Conservation (phyloP, 352 stramenopile genomes). For the Globisporangium apiculatum region DNA sequence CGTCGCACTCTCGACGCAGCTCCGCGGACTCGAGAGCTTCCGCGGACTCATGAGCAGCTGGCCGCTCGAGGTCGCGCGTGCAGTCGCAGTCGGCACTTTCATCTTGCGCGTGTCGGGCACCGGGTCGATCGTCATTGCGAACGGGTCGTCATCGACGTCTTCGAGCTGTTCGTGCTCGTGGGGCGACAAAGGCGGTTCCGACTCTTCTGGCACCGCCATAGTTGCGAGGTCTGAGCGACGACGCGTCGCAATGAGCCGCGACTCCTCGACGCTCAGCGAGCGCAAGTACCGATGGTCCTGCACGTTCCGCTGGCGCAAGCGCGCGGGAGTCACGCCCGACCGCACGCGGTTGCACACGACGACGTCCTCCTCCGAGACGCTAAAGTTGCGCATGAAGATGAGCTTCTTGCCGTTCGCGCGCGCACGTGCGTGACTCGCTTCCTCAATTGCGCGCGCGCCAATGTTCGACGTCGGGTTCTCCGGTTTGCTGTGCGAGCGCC, state of each 20-base stretch:
- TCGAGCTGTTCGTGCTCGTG: conserved; percentile 9
- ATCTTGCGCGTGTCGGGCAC: conserved; percentile 5
- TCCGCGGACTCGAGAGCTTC: conserved; percentile 10
- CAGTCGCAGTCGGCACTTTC: neutral
- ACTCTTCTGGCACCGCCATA: neutral
- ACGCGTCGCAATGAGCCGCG: conserved; percentile 31
- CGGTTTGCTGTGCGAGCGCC: conserved; percentile 43
- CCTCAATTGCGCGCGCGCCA: conserved; percentile 34
- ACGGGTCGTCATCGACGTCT: conserved; percentile 7
- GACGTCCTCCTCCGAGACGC: conserved; percentile 53
- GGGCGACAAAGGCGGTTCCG: neutral
- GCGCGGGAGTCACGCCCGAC: conserved; percentile 38
- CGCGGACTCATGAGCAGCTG: conserved; percentile 8
- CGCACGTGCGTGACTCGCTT: conserved; percentile 26
- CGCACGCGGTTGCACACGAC: conserved; percentile 68
- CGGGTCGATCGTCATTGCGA: conserved; percentile 9
- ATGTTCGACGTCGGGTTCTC: conserved; percentile 58
- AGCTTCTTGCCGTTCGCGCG: conserved; percentile 40
- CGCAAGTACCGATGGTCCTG: conserved; percentile 35
- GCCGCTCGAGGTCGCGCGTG: neutral
- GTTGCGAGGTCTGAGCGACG: conserved; percentile 15
- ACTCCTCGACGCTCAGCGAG: conserved; percentile 45
- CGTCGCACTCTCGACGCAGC: neutral
- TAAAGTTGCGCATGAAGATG: conserved; percentile 56
- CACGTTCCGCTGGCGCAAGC: conserved; percentile 32